phyloP scores from a whole-genome alignment of 177 flowering plant genomes.

The Tripterygium wilfordii region DNA sequence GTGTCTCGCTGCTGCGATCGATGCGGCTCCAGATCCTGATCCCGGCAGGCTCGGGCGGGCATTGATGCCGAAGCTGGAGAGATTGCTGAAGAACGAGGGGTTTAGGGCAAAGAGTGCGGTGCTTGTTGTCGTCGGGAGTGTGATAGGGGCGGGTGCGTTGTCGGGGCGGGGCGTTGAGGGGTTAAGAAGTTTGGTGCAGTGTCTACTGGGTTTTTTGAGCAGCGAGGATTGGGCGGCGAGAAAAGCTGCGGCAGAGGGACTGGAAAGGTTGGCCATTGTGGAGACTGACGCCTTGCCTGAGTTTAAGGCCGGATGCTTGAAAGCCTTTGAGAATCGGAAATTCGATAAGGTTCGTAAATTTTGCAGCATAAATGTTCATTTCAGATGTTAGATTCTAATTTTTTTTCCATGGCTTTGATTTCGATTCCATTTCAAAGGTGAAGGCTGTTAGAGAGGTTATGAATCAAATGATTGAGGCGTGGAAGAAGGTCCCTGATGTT shows the following conservation, averaged over 20 bases:
- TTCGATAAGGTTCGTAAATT: slow-evolving; percentile 98
- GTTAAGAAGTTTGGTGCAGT: slow-evolving; percentile 43
- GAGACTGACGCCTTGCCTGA: slow-evolving; percentile 56
- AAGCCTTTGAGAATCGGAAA: slow-evolving; percentile 51
- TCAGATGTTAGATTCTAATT: no score
- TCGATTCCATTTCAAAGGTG: no score
- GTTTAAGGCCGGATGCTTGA: slow-evolving; percentile 50
- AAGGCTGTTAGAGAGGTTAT: slow-evolving; percentile 79
- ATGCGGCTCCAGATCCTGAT: slow-evolving; percentile 54
- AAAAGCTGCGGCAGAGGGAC: slow-evolving; percentile 75
- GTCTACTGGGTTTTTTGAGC: slow-evolving; percentile 56
- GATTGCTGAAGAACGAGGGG: slow-evolving; percentile 50
- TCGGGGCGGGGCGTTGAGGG: slow-evolving; percentile 18
- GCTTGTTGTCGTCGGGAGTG: slow-evolving; percentile 55
- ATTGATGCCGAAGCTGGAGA: slow-evolving; percentile 53
- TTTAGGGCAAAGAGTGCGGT: slow-evolving; percentile 75
- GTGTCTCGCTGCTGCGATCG: slow-evolving; percentile 69
- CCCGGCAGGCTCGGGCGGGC: slow-evolving; percentile 35
- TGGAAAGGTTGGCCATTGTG: slow-evolving; percentile 49
- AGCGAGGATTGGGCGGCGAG: slow-evolving; percentile 86
- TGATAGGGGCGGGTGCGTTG: slow-evolving; percentile 44
- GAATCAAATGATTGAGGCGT: slow-evolving; percentile 76
- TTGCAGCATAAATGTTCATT: no score
- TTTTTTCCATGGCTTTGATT: no score
- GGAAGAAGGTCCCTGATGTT: slow-evolving; percentile 79